Conservation (phyloP, 305 asterid species). For the Fraxinus albicans region DNA sequence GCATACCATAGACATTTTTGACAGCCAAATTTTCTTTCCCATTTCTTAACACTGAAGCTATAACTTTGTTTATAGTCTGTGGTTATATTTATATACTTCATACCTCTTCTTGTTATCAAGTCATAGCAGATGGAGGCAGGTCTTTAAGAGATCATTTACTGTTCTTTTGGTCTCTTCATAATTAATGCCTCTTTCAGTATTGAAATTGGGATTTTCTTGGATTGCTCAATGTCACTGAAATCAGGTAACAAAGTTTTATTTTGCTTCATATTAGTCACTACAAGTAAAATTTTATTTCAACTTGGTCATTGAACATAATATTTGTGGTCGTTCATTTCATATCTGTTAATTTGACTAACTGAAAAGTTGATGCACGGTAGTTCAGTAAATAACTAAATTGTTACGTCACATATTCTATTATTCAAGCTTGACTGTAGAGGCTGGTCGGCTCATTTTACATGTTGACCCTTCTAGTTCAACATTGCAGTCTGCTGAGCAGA, state of each 20-base stretch:
- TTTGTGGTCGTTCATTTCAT: neutral
- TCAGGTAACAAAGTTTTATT: neutral
- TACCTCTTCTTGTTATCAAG: neutral
- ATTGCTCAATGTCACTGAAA: constrained; percentile 37
- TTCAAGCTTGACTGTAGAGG: neutral
- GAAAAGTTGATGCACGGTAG: neutral
- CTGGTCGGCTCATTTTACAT: neutral
- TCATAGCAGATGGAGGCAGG: neutral
- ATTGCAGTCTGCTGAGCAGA: no score
- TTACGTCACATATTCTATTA: neutral
- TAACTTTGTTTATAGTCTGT: neutral
- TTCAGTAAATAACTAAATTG: neutral
- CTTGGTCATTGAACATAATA: neutral
- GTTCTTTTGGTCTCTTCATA: neutral
- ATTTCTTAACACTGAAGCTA: neutral
- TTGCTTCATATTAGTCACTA: neutral
- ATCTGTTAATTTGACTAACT: neutral
- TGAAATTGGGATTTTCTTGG: constrained; percentile 45
- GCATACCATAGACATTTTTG: neutral
- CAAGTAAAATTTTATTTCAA: neutral
- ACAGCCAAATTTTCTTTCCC: neutral
- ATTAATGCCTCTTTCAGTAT: neutral
- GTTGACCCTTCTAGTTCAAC: no score
- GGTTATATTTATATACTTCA: neutral
- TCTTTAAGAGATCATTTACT: neutral